These are phyloP conservation scores for Musa acuminata DNA, from an alignment of 176 grass and related monocot species.

Conservation along the genomic window DNA sequence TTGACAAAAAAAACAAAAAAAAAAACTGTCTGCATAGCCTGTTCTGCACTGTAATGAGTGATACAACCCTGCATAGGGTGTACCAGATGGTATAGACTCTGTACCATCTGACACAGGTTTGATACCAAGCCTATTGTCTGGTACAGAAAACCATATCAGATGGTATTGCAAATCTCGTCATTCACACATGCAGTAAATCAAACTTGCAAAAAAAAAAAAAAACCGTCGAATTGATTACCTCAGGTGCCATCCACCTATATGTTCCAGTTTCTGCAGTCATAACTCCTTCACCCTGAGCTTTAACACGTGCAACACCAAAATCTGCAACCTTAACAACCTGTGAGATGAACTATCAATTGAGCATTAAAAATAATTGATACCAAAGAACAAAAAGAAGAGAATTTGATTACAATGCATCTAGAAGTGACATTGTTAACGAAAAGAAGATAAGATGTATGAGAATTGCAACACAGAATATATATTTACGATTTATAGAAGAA, in stretches of 20 bases:
- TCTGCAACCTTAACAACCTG: slow-evolving; percentile 83
- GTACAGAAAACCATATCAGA: too few relatives aligned
- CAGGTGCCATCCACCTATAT: slow-evolving; percentile 89
- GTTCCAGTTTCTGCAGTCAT: slow-evolving; percentile 97
- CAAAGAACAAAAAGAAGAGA: neutral
- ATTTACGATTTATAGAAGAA: too few relatives aligned
- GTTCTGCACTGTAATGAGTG: too few relatives aligned
- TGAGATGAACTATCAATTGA: neutral
- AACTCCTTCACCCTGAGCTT: slow-evolving; percentile 52
- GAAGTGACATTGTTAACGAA: neutral
- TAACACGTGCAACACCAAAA: slow-evolving; percentile 82
- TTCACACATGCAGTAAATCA: neutral
- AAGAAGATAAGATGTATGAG: too few relatives aligned
- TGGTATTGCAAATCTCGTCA: too few relatives aligned
- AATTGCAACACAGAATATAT: too few relatives aligned
- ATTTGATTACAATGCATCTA: neutral
- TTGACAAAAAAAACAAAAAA: too few relatives aligned
- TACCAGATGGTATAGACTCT: too few relatives aligned
- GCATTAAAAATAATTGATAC: neutral
- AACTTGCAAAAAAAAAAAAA: neutral
- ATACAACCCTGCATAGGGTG: too few relatives aligned
- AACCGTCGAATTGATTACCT: slow-evolving; percentile 26
- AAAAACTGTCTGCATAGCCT: too few relatives aligned
- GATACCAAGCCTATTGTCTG: too few relatives aligned
- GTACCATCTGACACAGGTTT: too few relatives aligned